Percentiles rank a stretch among this genome's conserved stretches.
Conservation (phyloP, 257 asterid species). For the Knoxia roxburghii region DNA sequence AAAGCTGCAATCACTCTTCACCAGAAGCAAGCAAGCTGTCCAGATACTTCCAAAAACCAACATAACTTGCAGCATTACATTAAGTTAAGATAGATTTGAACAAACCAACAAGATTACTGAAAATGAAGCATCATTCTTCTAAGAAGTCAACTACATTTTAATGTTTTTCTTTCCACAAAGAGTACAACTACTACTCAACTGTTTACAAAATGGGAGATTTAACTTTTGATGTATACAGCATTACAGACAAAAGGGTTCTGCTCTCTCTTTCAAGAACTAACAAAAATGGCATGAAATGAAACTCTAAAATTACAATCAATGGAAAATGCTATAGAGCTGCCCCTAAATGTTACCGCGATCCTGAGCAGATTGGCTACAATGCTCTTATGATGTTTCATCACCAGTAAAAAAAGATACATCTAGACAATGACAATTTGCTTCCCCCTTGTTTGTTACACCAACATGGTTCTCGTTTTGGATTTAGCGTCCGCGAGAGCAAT, state of each 20-base stretch:
- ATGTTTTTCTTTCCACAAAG: slow-evolving; percentile 5
- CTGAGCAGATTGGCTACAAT: background rate
- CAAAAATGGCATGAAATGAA: background rate
- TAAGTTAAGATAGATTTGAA: no score
- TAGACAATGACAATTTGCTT: background rate
- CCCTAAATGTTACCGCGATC: background rate
- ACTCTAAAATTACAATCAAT: background rate
- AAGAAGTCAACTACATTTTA: slow-evolving; percentile 5
- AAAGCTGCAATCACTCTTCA: no score
- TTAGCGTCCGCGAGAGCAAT: no score
- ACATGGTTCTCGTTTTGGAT: background rate
- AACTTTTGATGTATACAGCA: slow-evolving; percentile 8
- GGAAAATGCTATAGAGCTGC: slow-evolving; percentile 1
- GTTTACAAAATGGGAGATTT: slow-evolving; percentile 6
- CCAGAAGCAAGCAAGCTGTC: no score
- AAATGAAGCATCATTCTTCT: background rate
- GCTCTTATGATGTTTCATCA: slow-evolving; percentile 3
- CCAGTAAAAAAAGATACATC: background rate
- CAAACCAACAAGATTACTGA: no score
- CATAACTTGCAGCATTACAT: no score
- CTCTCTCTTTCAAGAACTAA: background rate
- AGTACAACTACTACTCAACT: no score
- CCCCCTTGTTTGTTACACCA: background rate
- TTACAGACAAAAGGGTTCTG: slow-evolving; percentile 4
- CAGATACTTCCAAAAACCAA: no score